Evolutionary conservation across 345 rosid genomes (phyloP).

Genomic region (Cochlearia excelsa): DNA sequence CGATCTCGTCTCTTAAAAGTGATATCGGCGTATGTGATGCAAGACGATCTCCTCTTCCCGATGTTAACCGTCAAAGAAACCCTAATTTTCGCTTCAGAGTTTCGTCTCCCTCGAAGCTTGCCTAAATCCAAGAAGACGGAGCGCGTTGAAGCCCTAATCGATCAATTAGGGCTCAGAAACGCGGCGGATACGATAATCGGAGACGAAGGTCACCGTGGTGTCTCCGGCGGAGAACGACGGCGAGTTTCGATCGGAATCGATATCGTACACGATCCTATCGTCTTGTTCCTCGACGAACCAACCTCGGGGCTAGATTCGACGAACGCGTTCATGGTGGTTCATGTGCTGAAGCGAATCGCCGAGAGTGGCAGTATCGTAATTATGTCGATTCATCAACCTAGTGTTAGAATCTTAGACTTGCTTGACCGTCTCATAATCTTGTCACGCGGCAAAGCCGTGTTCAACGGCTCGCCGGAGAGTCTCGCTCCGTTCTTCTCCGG

Average conservation of each 20-base stretch:
- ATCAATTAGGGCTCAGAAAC: constrained; percentile 76
- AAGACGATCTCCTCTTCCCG: constrained; percentile 77
- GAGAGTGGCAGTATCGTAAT: constrained; percentile 82
- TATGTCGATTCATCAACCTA: constrained; percentile 93
- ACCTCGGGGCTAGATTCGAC: constrained; percentile 94
- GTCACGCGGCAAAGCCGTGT: constrained; percentile 56
- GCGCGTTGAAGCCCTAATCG: constrained; percentile 79
- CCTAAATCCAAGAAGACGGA: constrained; percentile 69
- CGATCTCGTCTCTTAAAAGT: constrained; percentile 71
- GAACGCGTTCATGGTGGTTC: constrained; percentile 88
- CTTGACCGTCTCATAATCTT: constrained; percentile 54
- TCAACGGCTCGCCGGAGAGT: constrained; percentile 52
- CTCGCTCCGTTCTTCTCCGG: constrained; percentile 53
- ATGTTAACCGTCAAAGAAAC: constrained; percentile 96
- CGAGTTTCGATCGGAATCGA: constrained; percentile 91
- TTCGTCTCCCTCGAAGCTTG: constrained; percentile 66
- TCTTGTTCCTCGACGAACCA: constrained; percentile 86
- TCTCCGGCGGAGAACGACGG: constrained; percentile 88
- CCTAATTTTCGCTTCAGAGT: constrained; percentile 85
- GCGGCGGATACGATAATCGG: constrained; percentile 85
- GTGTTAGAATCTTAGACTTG: constrained; percentile 56
- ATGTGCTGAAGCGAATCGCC: constrained; percentile 77
- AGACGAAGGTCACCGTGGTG: constrained; percentile 95
- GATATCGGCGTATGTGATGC: constrained; percentile 96
- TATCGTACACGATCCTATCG: constrained; percentile 79